These are phyloP conservation scores for Candida andamanensis DNA, from an alignment of 805 yeast genomes.

Conservation along the genomic window DNA sequence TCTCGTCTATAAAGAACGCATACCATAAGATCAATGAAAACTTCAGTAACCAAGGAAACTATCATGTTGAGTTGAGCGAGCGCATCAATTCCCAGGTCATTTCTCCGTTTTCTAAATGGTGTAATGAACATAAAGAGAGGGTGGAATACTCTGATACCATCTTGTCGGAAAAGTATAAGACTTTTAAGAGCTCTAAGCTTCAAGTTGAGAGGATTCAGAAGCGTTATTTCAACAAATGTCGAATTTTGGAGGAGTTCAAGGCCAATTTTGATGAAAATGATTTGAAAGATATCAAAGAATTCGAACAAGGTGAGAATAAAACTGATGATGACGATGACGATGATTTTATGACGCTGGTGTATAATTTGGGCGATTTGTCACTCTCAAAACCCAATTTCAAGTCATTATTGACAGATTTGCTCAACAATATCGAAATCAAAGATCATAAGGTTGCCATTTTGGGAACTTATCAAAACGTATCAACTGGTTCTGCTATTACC, in stretches of 20 bases:
- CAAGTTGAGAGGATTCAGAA: slow-evolving; percentile 56
- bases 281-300: slow-evolving; percentile 19
- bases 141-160: slow-evolving; percentile 56
- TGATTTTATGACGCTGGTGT: slow-evolving; percentile 16
- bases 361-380: slow-evolving; percentile 27
- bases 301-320: neutral
- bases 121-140: slow-evolving; percentile 64
- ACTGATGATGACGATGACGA: slow-evolving; percentile 14
- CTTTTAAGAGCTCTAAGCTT: slow-evolving; percentile 43
- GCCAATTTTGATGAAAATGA: slow-evolving; percentile 44
- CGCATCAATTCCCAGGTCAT: slow-evolving; percentile 57
- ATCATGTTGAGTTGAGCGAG: slow-evolving; percentile 57
- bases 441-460: slow-evolving; percentile 62
- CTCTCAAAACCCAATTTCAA: slow-evolving; percentile 26
- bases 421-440: slow-evolving; percentile 42
- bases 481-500: slow-evolving; percentile 57
- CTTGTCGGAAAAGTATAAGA: slow-evolving; percentile 46
- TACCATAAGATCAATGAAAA: slow-evolving; percentile 52
- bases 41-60: slow-evolving; percentile 53
- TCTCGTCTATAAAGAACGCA: slow-evolving; percentile 60
- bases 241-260: slow-evolving; percentile 64
- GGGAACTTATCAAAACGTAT: slow-evolving; percentile 60
- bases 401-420: slow-evolving; percentile 29
- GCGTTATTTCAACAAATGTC: slow-evolving; percentile 71
- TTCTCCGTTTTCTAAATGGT: slow-evolving; percentile 71